Evolutionary conservation across 768 basidiomycete species (phyloP).

Genomic region (Harrya chromipes): DNA sequence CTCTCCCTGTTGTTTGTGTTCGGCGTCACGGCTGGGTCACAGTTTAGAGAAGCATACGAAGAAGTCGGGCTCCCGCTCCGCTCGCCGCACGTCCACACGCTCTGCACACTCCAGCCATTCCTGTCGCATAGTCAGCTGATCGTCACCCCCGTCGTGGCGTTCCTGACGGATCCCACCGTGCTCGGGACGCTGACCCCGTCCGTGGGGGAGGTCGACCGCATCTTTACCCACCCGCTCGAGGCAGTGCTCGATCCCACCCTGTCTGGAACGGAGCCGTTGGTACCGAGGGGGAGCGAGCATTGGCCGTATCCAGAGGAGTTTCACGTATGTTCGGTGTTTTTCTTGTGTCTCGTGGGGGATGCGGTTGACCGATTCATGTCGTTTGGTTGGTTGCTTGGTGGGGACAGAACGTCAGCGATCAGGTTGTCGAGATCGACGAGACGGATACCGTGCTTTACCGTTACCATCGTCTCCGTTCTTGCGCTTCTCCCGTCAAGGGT

Average conservation of each 20-base stretch:
- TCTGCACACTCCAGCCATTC: slow-evolving; percentile 64
- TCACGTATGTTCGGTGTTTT: slow-evolving; percentile 50
- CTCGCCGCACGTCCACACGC: slow-evolving; percentile 53
- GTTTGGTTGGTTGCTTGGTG: not conserved
- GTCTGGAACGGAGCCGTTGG: slow-evolving; percentile 44
- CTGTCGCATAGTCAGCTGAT: slow-evolving; percentile 65
- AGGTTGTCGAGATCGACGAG: slow-evolving; percentile 36
- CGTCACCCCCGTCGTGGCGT: slow-evolving; percentile 76
- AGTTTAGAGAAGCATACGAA: slow-evolving; percentile 85
- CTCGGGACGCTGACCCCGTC: slow-evolving; percentile 53
- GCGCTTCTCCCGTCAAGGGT: slow-evolving; percentile 79
- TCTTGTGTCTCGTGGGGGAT: not conserved
- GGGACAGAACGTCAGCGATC: slow-evolving; percentile 57
- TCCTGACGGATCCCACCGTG: slow-evolving; percentile 52
- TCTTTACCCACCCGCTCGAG: slow-evolving; percentile 78
- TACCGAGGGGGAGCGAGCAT: slow-evolving; percentile 56
- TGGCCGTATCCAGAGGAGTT: slow-evolving; percentile 78
- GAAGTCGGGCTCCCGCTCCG: slow-evolving; percentile 70
- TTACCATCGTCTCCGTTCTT: slow-evolving; percentile 80
- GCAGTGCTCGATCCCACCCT: slow-evolving; percentile 63
- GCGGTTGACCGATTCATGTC: not conserved
- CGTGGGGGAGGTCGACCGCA: slow-evolving; percentile 68
- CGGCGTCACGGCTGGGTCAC: not conserved
- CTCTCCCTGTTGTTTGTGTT: not conserved
- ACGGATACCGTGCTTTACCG: slow-evolving; percentile 58